Base-by-base conservation (phyloP, 106 monocot species). In the Hemerocallis citrina region DNA sequence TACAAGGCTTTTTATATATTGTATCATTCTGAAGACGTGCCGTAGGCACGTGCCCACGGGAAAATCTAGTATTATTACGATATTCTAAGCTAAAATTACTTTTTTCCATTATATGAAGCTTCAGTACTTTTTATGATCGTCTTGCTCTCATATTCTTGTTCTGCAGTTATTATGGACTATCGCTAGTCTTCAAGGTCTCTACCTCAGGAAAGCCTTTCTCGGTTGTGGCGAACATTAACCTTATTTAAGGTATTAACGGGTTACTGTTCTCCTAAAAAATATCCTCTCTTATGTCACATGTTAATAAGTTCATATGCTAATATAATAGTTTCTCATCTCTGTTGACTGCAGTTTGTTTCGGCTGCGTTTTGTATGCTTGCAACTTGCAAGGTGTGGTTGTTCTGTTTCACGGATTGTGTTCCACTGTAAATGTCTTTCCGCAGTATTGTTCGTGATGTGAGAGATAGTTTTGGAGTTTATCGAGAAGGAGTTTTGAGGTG, bases 341-440 rank as follows among this genome's bases (percentile, higher is more conserved):
- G 23, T 27, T 3, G 2, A 13, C 23, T 27, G 50, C 50, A 50
- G 8, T 50, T 50, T 50, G 50, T 16, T 45, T n/a, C n/a, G n/a
- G n/a, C n/a, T n/a, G n/a, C n/a, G n/a, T n/a, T n/a, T n/a, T n/a
- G n/a, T n/a, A n/a, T n/a, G n/a, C n/a, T n/a, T n/a, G n/a, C n/a
- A n/a, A n/a, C n/a, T n/a, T n/a, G n/a, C n/a, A n/a, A n/a, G n/a
- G n/a, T n/a, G n/a, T n/a, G n/a, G n/a, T n/a, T n/a, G n/a, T n/a
- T n/a, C n/a, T n/a, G n/a, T n/a, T n/a, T n/a, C n/a, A n/a, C n/a
- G n/a, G n/a, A n/a, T n/a, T n/a, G n/a, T n/a, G n/a, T n/a, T n/a
- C n/a, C n/a, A n/a, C n/a, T 55, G 3, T 76, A 76, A 45, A 86
- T 86, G 86, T 86, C 86, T 5, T 81, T 81, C 78, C 75, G 86